These are phyloP conservation scores for Apiospora arundinis DNA, from an alignment of 2,329 filamentous ascomycete species.

Conservation along the genomic window DNA sequence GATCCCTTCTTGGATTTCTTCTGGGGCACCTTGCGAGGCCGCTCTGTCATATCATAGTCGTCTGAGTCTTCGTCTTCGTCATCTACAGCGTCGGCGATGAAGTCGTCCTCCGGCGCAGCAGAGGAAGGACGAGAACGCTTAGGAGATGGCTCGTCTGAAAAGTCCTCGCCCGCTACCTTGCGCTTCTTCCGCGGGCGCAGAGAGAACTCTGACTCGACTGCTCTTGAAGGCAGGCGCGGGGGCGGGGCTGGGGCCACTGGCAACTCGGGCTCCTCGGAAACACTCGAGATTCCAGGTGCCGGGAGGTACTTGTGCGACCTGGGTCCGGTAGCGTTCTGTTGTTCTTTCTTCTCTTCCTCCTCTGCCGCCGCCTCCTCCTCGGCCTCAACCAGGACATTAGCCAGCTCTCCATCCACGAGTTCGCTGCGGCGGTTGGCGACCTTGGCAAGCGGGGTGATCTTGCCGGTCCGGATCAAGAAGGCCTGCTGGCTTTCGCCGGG, in stretches of 20 bases:
- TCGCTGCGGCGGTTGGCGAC: constrained; percentile 69
- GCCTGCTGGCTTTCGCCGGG: constrained; percentile 85
- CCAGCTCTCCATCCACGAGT: constrained; percentile 71
- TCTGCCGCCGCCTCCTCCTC: constrained; percentile 72
- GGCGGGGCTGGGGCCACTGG: constrained; percentile 35
- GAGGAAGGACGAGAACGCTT: constrained; percentile 34
- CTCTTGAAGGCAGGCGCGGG: not conserved
- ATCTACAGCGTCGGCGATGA: constrained; percentile 41
- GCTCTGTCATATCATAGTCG: constrained; percentile 48
- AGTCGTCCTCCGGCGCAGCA: constrained; percentile 38
- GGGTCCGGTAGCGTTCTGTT: constrained; percentile 47
- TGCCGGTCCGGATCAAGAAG: constrained; percentile 92
- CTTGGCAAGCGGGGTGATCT: constrained; percentile 94
- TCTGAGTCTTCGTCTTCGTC: constrained; percentile 44
- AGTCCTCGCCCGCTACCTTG: constrained; percentile 46
- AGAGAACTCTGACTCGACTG: constrained; percentile 58
- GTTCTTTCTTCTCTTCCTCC: constrained; percentile 51
- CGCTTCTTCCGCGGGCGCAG: constrained; percentile 65
- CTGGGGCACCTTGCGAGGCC: constrained; percentile 47
- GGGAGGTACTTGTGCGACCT: constrained; percentile 76
- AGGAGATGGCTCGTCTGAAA: constrained; percentile 53
- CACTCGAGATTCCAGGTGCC: constrained; percentile 71
- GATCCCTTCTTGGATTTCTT: constrained; percentile 38
- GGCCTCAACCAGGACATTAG: constrained; percentile 80
- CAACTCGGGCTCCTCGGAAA: constrained; percentile 49